A percentile compares a stretch with the other conserved stretches of the same genome.
These are phyloP conservation scores for Lentinula raphanica DNA, from an alignment of 768 basidiomycete genomes.

Conservation along the genomic window DNA sequence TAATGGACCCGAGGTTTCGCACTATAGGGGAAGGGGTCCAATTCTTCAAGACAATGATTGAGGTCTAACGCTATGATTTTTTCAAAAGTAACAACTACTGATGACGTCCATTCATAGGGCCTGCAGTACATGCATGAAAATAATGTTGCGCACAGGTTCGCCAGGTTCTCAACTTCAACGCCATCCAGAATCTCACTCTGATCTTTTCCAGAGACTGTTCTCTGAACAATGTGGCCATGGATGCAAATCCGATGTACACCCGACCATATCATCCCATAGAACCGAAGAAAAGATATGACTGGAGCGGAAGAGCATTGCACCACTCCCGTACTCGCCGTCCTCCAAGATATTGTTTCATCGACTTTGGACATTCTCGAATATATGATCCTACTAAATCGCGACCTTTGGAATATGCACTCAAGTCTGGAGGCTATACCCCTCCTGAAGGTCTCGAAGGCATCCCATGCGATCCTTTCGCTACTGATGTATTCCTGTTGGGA, in stretches of 20 bases:
- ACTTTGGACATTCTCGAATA: constrained; percentile 30
- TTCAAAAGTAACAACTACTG: too few relatives aligned
- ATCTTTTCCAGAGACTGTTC: not conserved
- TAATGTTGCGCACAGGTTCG: constrained; percentile 21
- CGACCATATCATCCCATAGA: not conserved
- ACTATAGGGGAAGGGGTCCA: constrained; percentile 26
- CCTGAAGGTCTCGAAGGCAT: constrained; percentile 27
- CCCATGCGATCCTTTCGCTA: constrained; percentile 34
- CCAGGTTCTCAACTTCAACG: not conserved
- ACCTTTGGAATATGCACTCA: constrained; percentile 25
- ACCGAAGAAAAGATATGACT: not conserved
- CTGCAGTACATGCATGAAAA: constrained; percentile 27
- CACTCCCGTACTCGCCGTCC: constrained; percentile 23
- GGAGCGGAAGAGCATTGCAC: constrained; percentile 10
- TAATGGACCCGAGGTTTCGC: constrained; percentile 17
- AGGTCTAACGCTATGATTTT: constrained; percentile 15
- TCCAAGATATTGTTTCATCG: constrained; percentile 32
- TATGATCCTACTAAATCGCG: constrained; percentile 23
- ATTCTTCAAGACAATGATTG: constrained; percentile 23
- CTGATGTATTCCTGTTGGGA: constrained; percentile 40
- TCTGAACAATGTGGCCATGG: constrained; percentile 1
- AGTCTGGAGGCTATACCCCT: constrained; percentile 34
- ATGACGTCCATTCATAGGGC: constrained; percentile 16
- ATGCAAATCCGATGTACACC: not conserved
- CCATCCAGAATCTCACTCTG: too few relatives aligned